These are phyloP conservation scores for Mycena polygramma DNA, from an alignment of 768 basidiomycete species.

Conservation along the genomic window DNA sequence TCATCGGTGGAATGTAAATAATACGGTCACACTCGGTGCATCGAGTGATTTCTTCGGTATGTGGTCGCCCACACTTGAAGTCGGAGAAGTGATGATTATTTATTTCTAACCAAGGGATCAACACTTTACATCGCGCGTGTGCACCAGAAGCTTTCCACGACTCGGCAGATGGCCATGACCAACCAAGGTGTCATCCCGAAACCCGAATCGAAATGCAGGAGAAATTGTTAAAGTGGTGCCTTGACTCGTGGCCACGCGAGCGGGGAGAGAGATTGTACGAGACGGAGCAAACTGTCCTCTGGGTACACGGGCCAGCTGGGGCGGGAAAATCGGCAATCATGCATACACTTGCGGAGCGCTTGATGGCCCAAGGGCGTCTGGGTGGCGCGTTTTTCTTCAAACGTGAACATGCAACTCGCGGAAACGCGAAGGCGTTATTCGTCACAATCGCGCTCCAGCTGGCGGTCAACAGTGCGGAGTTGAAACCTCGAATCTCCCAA, in stretches of 20 bases:
- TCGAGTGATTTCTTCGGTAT: no score
- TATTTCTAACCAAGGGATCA: background rate
- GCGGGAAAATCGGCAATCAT: conserved; percentile 11
- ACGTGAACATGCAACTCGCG: background rate
- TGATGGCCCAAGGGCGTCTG: background rate
- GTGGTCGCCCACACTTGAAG: background rate
- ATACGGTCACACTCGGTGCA: background rate
- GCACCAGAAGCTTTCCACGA: conserved; percentile 6
- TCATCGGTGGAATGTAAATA: conserved; percentile 13
- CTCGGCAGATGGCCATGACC: background rate
- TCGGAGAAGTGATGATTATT: background rate
- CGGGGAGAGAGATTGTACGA: background rate
- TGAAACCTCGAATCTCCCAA: conserved; percentile 3
- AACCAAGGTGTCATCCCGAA: conserved; percentile 14
- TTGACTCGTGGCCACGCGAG: background rate
- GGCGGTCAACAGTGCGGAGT: conserved; percentile 9
- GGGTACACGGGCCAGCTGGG: background rate
- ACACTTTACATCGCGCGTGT: background rate
- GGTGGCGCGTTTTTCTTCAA: conserved; percentile 11
- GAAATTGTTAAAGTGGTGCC: conserved; percentile 4
- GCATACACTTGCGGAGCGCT: background rate
- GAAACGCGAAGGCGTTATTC: background rate
- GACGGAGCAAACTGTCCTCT: background rate
- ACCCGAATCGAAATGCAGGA: conserved; percentile 17
- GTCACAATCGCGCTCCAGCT: conserved; percentile 8